Evolutionary conservation across 345 rosid species (phyloP).

Genomic region (Aurinia saxatilis): DNA sequence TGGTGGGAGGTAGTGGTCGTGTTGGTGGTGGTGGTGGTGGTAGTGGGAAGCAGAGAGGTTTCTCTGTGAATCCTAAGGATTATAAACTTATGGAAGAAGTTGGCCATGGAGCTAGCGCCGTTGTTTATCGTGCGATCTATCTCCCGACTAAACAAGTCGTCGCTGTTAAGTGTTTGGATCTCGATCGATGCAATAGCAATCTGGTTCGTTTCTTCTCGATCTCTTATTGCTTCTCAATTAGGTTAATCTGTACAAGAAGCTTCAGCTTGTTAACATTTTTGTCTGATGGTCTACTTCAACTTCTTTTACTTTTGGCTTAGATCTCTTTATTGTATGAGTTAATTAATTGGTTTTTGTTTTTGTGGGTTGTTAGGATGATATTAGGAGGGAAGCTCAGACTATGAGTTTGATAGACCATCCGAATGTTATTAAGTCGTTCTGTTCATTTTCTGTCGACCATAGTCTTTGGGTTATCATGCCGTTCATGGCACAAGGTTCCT

Average conservation of each 20-base stretch:
- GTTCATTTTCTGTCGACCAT: slow-evolving; percentile 85
- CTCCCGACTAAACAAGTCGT: slow-evolving; percentile 71
- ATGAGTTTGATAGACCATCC: slow-evolving; percentile 98
- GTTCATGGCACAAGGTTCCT: slow-evolving; percentile 98
- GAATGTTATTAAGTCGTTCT: slow-evolving; percentile 73
- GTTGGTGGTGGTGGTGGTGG: slow-evolving; percentile 38
- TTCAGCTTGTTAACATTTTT: background rate
- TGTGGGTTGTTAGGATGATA: slow-evolving; percentile 58
- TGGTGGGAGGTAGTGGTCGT: slow-evolving; percentile 31
- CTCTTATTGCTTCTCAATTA: background rate
- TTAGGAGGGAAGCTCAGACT: slow-evolving; percentile 91
- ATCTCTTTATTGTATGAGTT: background rate
- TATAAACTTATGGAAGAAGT: slow-evolving; percentile 83
- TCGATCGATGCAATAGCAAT: slow-evolving; percentile 97
- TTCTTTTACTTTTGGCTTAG: background rate
- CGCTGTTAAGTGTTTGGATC: slow-evolving; percentile 97
- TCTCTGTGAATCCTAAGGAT: slow-evolving; percentile 57
- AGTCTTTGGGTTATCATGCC: slow-evolving; percentile 99
- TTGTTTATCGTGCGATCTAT: slow-evolving; percentile 88
- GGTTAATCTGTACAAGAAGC: too few relatives aligned
- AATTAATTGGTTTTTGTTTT: background rate
- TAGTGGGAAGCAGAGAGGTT: slow-evolving; percentile 41
- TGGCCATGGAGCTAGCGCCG: slow-evolving; percentile 95
- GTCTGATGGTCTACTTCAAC: too few relatives aligned
- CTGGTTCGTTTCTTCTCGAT: slow-evolving; percentile 39